Percentiles rank a stretch among this genome's conserved stretches.
Evolutionary conservation across 176 grass and related monocot species (phyloP).

Genomic region (Musa schizocarpa): DNA sequence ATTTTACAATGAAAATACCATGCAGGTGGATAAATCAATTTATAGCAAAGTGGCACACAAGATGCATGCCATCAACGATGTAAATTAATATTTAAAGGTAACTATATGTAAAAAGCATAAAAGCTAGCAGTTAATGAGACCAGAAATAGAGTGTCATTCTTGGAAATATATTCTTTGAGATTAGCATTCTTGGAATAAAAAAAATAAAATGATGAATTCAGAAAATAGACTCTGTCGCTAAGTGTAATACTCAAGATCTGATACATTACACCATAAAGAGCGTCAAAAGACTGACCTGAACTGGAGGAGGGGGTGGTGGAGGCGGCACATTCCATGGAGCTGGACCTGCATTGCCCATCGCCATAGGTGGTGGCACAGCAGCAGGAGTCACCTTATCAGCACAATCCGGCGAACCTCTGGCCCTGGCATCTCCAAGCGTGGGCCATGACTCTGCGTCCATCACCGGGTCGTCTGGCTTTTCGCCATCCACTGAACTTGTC

Average conservation of each 20-base stretch:
- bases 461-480: neutral
- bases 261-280: neutral
- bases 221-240: neutral
- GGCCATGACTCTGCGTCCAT: constrained; percentile 22
- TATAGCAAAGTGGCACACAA: too few species aligned
- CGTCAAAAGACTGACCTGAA: neutral
- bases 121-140: too few species aligned
- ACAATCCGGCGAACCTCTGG: neutral
- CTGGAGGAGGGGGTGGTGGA: neutral
- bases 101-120: too few species aligned
- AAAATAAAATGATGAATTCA: neutral
- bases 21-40: too few species aligned
- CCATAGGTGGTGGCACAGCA: constrained; percentile 17
- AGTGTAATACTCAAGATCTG: neutral
- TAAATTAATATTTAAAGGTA: too few species aligned
- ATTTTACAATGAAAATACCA: too few species aligned
- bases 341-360: neutral
- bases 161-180: too few species aligned
- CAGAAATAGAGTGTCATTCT: too few species aligned
- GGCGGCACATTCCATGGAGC: neutral
- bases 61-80: too few species aligned
- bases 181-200: too few species aligned
- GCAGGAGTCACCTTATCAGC: neutral
- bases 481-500: neutral
- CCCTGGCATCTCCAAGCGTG: constrained; percentile 7